Evolutionary conservation across 768 basidiomycete species (phyloP).

Genomic region (Boletus rubroflammeus): DNA sequence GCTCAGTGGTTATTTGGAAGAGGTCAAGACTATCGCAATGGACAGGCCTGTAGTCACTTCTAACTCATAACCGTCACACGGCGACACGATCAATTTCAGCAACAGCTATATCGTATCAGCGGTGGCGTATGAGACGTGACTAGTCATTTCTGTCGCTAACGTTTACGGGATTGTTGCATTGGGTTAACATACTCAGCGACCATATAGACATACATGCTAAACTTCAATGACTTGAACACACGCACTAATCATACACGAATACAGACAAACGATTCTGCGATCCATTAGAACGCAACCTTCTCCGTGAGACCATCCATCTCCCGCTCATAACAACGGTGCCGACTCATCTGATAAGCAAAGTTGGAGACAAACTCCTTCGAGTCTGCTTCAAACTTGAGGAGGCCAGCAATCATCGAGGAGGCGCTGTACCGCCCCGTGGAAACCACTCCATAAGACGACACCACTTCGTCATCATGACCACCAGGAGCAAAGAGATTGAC

Average conservation of each 20-base stretch:
- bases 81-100: constrained; percentile 38
- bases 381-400: constrained; percentile 40
- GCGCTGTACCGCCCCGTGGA: constrained; percentile 52
- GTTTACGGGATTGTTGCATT: constrained; percentile 50
- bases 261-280: neutral
- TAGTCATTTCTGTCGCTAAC: constrained; percentile 48
- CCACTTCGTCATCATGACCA: constrained; percentile 35
- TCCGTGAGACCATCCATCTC: constrained; percentile 54
- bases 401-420: constrained; percentile 37
- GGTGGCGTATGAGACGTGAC: constrained; percentile 44
- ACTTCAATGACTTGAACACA: neutral
- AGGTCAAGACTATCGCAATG: neutral
- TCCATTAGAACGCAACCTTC: constrained; percentile 45
- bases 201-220: neutral
- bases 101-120: constrained; percentile 36
- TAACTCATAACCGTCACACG: neutral
- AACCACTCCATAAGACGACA: constrained; percentile 59
- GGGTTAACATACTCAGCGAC: constrained; percentile 15
- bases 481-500: constrained; percentile 39
- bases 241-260: constrained; percentile 11
- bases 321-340: constrained; percentile 62
- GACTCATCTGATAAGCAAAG: constrained; percentile 61
- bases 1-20: neutral
- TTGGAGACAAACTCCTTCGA: constrained; percentile 53
- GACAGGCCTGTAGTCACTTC: constrained; percentile 1